Evolutionary conservation across 495 filamentous ascomycete species (phyloP).

Genomic region (Amphirosellinia nigrospora): DNA sequence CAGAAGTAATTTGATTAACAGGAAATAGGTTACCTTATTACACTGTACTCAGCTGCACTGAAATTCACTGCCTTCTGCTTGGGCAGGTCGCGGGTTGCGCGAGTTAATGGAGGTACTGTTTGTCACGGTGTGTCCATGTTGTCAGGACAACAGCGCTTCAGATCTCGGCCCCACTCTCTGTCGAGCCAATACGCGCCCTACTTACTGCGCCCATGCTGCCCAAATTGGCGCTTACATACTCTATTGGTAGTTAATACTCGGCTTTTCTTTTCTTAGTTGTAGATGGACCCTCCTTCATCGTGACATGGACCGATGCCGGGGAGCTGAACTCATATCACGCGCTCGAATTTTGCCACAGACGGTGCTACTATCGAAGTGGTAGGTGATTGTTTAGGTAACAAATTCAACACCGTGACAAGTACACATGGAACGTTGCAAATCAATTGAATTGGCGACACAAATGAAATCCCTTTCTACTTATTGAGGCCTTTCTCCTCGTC

Average conservation of each 20-base stretch:
- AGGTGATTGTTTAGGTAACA: not conserved
- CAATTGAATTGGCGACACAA: not conserved
- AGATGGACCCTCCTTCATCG: not conserved
- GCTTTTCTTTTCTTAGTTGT: not conserved
- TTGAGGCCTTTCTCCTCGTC: slow-evolving; percentile 16
- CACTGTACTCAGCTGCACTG: not conserved
- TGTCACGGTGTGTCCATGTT: slow-evolving; percentile 21
- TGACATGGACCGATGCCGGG: not conserved
- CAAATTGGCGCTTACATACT: not conserved
- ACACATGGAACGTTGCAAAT: slow-evolving; percentile 13
- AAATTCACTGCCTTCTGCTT: slow-evolving; percentile 2
- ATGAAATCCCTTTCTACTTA: slow-evolving; percentile 22
- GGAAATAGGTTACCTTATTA: not conserved
- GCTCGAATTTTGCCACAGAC: not conserved
- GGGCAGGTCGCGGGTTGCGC: slow-evolving; percentile 10
- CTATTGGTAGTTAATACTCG: too few relatives aligned
- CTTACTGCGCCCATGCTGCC: not conserved
- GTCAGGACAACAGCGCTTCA: slow-evolving; percentile 13
- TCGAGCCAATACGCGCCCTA: slow-evolving; percentile 5
- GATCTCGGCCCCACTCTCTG: not conserved
- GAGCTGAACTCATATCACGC: not conserved
- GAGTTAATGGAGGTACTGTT: slow-evolving; percentile 10
- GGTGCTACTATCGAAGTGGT: not conserved
- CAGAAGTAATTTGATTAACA: not conserved
- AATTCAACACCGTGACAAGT: not conserved